Conservation (phyloP, 192 early-diverging fungal species). For the Mortierella hygrophila region DNA sequence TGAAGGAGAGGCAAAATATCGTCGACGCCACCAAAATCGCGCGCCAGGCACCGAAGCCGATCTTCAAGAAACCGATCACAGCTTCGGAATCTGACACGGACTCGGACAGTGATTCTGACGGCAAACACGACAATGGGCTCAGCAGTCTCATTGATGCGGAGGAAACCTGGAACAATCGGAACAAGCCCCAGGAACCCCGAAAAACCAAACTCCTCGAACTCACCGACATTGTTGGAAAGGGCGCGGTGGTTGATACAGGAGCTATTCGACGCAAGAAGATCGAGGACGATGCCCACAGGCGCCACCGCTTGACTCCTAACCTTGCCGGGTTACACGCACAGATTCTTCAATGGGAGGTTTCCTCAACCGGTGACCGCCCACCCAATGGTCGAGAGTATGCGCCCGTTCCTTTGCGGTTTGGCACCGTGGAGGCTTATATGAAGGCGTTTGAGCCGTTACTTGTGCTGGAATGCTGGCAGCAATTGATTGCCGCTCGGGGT, state of each 20-base stretch:
- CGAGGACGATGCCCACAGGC: slow-evolving; percentile 57
- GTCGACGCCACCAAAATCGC: slow-evolving; percentile 37
- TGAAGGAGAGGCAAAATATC: slow-evolving; percentile 30
- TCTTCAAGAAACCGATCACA: slow-evolving; percentile 6
- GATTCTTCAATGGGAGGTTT: slow-evolving; percentile 73
- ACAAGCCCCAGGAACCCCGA: slow-evolving; percentile 46
- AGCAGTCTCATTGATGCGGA: slow-evolving; percentile 45
- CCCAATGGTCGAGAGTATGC: slow-evolving; percentile 55
- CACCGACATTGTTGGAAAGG: slow-evolving; percentile 22
- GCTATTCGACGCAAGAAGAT: slow-evolving; percentile 17
- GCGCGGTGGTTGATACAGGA: slow-evolving; percentile 20
- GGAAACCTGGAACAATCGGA: slow-evolving; percentile 44
- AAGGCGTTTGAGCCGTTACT: slow-evolving; percentile 84
- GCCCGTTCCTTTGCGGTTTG: slow-evolving; percentile 73
- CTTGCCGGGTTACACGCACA: slow-evolving; percentile 68
- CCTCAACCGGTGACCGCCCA: slow-evolving; percentile 66
- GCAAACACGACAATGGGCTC: slow-evolving; percentile 35
- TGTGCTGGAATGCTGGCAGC: slow-evolving; percentile 88
- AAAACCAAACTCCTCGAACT: slow-evolving; percentile 62
- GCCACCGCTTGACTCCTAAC: slow-evolving; percentile 64
- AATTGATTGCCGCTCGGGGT: slow-evolving; percentile 80
- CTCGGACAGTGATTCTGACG: slow-evolving; percentile 48
- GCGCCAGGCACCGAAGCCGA: slow-evolving; percentile 7
- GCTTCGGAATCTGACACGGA: slow-evolving; percentile 28
- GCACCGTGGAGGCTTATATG: slow-evolving; percentile 69